Conservation (phyloP, 2,329 filamentous ascomycete species). For the Botrytis paeoniae region DNA sequence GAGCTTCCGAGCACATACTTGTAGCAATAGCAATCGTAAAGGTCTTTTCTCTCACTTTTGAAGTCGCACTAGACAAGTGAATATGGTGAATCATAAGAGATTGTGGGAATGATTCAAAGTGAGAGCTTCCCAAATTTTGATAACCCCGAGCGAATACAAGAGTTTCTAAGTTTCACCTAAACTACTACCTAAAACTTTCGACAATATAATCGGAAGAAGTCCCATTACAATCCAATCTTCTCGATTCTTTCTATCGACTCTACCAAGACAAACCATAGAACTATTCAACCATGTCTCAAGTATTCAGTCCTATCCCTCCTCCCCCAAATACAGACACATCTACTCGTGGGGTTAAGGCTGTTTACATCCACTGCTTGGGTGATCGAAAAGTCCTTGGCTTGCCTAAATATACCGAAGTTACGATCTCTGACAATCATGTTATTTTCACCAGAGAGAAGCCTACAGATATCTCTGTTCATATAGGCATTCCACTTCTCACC, state of each 20-base stretch:
- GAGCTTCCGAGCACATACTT: background rate
- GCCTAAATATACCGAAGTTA: background rate
- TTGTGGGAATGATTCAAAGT: background rate
- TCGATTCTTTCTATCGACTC: fast-evolving
- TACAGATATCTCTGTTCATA: background rate
- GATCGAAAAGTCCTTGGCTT: background rate
- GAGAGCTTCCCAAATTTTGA: background rate
- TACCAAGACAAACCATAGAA: background rate
- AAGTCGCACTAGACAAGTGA: background rate
- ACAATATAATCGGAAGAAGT: too few species aligned
- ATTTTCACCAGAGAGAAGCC: background rate
- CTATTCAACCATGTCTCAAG: background rate
- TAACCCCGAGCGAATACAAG: background rate
- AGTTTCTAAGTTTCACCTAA: too few species aligned
- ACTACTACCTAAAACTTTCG: background rate
- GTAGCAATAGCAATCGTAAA: fast-evolving
- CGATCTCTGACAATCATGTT: background rate
- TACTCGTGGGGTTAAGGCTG: background rate
- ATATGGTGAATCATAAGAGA: background rate
- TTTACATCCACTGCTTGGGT: background rate
- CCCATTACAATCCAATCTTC: background rate
- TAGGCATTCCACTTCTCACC: background rate
- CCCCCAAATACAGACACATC: background rate
- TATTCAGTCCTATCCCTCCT: background rate
- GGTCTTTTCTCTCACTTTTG: background rate